Conservation (phyloP, 768 basidiomycete species). For the Hirschioporus abietinus region DNA sequence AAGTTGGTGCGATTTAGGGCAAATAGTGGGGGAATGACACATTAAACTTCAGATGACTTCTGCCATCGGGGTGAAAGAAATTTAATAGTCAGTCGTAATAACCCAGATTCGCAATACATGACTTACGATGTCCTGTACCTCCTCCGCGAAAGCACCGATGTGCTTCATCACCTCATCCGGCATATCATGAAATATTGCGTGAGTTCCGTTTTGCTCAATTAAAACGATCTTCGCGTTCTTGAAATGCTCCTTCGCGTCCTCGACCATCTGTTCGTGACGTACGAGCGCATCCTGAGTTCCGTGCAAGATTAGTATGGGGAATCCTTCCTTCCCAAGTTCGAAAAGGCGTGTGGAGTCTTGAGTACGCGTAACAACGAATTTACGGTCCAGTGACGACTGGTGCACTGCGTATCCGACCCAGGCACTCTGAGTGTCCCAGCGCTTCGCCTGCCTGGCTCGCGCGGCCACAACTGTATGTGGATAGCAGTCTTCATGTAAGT, state of each 20-base stretch:
- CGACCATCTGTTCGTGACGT: neutral
- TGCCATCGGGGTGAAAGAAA: neutral
- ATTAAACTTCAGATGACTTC: neutral
- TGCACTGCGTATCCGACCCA: neutral
- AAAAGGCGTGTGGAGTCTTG: constrained; percentile 13
- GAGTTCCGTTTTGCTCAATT: neutral
- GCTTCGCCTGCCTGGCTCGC: neutral
- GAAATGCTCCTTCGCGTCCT: neutral
- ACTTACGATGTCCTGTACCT: neutral
- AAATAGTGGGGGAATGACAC: too few relatives aligned
- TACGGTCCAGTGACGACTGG: constrained; percentile 9
- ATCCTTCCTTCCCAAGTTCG: constrained; percentile 13
- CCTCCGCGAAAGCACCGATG: constrained; percentile 1
- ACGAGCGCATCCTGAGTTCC: constrained; percentile 10
- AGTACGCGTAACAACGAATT: constrained; percentile 7
- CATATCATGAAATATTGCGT: neutral
- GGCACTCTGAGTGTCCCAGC: neutral
- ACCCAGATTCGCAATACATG: neutral
- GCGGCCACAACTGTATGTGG: too few relatives aligned
- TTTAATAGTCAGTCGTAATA: neutral
- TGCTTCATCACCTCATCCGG: neutral
- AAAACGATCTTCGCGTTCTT: neutral
- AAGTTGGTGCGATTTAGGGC: too few relatives aligned
- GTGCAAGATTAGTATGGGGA: constrained; percentile 15
- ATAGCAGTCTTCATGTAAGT: neutral